Base-by-base conservation (phyloP, 108 stramenopile genomes). In the Fragilaria crotonensis region DNA sequence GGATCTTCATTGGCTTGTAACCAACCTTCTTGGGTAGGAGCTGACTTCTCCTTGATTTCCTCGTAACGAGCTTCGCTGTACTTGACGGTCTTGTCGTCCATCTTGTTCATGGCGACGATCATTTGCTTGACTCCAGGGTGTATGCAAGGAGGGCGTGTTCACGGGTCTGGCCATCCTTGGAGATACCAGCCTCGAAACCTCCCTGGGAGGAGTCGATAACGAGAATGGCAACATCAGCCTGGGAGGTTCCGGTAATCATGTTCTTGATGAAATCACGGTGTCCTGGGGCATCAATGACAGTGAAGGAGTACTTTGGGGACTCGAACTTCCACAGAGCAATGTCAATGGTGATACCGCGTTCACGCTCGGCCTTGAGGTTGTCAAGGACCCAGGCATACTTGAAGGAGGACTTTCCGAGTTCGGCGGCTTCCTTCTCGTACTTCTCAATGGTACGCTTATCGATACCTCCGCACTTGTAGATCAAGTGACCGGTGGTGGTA, bases 361-460 rank as follows among this genome's bases (percentile, higher is more conserved):
- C 95, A 45, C 95, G 92, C 73, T 96, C 95, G 52, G 93, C 89
- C 76, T 91, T 94, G 65, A 94, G 80, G 58, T 90, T 91, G 77
- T 97, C 96, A 28, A 95, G 74, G 41, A 97, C 89, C 95, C 94
- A 97, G 19, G 96, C 94, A 66, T 92, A 95, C 73, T 95, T 95
- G 86, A 90, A 97, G 20, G 93, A 89, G 25, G 76, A 78, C 77
- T 95, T 96, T 33, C 95, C 97, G 22, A 90, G 68, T 73, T 96
- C 90, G 54, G 77, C 84, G 32, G 94, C 91, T 80, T 98, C 94
- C 73, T 90, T 90, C 79, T 96, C 95, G 70, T 76, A 95, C 84
- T 93, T 90, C 75, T 95, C 97, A 62, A 98, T 94, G 28, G 93
- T 91, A 57, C 84, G 85, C 75, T 96, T 84, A 73, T 96, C 94